A percentile compares a stretch with the other conserved stretches of the same genome.
Conservation (phyloP, 495 filamentous ascomycete genomes). For the Penicillium malachiteum region DNA sequence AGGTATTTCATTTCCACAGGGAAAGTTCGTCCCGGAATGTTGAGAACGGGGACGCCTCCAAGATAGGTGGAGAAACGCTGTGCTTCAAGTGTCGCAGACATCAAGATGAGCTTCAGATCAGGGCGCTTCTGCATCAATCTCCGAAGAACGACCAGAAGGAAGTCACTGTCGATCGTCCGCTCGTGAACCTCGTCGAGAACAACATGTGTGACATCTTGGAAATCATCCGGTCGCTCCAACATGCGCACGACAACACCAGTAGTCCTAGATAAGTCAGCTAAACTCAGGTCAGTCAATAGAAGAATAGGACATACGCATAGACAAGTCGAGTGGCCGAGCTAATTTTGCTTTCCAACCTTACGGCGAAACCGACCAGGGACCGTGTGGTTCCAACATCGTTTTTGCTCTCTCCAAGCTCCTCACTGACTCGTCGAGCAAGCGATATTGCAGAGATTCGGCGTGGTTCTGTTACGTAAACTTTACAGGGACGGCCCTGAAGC, state of each 20-base stretch:
- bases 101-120: slow-evolving; percentile 80
- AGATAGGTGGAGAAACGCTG: slow-evolving; percentile 88
- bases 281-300: background rate
- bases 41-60: slow-evolving; percentile 76
- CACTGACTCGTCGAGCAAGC: slow-evolving; percentile 83
- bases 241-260: slow-evolving; percentile 95
- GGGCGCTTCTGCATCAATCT: slow-evolving; percentile 70
- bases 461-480: slow-evolving; percentile 95
- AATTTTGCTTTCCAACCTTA: slow-evolving; percentile 86
- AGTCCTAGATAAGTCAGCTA: slow-evolving; percentile 33
- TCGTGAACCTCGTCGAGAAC: slow-evolving; percentile 96
- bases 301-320: slow-evolving; percentile 59
- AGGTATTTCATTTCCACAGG: slow-evolving; percentile 85
- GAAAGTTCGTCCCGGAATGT: slow-evolving; percentile 89
- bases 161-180: slow-evolving; percentile 91
- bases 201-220: slow-evolving; percentile 86
- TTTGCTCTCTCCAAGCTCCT: slow-evolving; percentile 86
- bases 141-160: slow-evolving; percentile 84
- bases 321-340: slow-evolving; percentile 75
- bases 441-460: slow-evolving; percentile 95
- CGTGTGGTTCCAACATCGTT: slow-evolving; percentile 75
- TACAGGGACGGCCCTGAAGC: slow-evolving; percentile 73
- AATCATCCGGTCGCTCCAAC: slow-evolving; percentile 82
- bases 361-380: slow-evolving; percentile 91
- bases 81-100: slow-evolving; percentile 95